Evolutionary conservation across 768 basidiomycete genomes (phyloP), one percentile per base, ranked within the genome.

Genomic region (Psilocybe tampanensis): DNA sequence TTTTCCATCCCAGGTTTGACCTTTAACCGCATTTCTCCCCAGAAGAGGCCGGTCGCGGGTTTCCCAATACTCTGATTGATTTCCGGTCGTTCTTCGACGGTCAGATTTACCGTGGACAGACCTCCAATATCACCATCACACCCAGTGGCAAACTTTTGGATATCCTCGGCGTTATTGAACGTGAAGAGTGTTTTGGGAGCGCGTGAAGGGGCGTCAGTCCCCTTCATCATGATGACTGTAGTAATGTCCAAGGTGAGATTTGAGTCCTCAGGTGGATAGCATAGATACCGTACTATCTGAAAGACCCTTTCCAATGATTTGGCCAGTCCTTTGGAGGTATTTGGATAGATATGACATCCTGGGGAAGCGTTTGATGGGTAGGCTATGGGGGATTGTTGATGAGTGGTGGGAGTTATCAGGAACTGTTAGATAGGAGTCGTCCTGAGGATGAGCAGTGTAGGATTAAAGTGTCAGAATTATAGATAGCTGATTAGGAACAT

Each of bases 111-210:
- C 0, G 89, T 86, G 3, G 92, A 90, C 22, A 81, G 81, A 6
- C 94, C 92, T 6, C 95, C 95, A 43, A 95, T 88, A 72, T 98
- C 96, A 0, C 79, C 79, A 70, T 98, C 96, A 61, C 89, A 92
- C 2, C 95, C 95, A 0, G 82, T 83, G 0, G 88, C 90, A 59
- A 86, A 87, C n/a, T 82, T 76, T 3, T 77, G 60, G 47, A 92
- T 65, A 59, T 89, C 85, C 21, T 81, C 76, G 17, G 64, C 73
- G 0, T 82, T 78, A 64, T 88, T 85, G 70, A 94, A 83, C 7
- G 78, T 77, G 66, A 85, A 86, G 48, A 95, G 79, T 0, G 84
- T 81, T 53, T 80, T 76, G n/a, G 92, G 88, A 4, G 72, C 71
- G 33, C 86, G 83, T 44, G 75, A 74, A 8, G 86, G 86, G 23